Evolutionary conservation across 768 basidiomycete genomes (phyloP).

Genomic region (Boletus rubescentipes): DNA sequence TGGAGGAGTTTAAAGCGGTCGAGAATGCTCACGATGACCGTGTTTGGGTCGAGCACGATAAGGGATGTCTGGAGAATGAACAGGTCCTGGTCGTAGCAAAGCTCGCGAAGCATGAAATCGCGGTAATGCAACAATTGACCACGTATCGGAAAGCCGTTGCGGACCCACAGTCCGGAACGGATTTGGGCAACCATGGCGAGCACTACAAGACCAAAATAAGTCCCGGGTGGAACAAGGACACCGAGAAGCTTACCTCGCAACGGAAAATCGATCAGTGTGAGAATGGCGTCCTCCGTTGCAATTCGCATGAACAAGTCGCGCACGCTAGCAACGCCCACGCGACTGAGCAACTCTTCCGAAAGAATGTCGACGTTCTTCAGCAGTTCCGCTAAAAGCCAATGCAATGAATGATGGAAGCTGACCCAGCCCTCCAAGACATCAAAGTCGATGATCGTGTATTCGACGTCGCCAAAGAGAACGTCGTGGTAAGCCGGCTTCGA

Average conservation of each 20-base stretch:
- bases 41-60: constrained; percentile 72
- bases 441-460: constrained; percentile 69
- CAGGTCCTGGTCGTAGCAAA: constrained; percentile 95
- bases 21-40: constrained; percentile 80
- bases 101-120: constrained; percentile 92
- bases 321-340: constrained; percentile 53
- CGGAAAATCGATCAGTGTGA: constrained; percentile 85
- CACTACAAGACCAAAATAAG: constrained; percentile 43
- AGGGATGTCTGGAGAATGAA: constrained; percentile 88
- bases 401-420: constrained; percentile 90
- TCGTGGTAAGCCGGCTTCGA: constrained; percentile 60
- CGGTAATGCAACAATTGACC: constrained; percentile 95
- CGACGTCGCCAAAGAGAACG: constrained; percentile 59
- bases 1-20: constrained; percentile 82
- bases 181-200: constrained; percentile 93
- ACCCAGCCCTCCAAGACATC: constrained; percentile 80
- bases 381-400: constrained; percentile 88
- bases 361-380: constrained; percentile 80
- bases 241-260: constrained; percentile 63
- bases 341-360: constrained; percentile 49
- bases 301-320: constrained; percentile 60
- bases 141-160: constrained; percentile 94
- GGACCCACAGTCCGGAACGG: constrained; percentile 93
- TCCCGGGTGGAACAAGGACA: background rate
- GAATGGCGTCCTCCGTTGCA: constrained; percentile 63